Evolutionary conservation across 2,329 filamentous ascomycete species (phyloP).

Genomic region (Incumbomyces delicatus): DNA sequence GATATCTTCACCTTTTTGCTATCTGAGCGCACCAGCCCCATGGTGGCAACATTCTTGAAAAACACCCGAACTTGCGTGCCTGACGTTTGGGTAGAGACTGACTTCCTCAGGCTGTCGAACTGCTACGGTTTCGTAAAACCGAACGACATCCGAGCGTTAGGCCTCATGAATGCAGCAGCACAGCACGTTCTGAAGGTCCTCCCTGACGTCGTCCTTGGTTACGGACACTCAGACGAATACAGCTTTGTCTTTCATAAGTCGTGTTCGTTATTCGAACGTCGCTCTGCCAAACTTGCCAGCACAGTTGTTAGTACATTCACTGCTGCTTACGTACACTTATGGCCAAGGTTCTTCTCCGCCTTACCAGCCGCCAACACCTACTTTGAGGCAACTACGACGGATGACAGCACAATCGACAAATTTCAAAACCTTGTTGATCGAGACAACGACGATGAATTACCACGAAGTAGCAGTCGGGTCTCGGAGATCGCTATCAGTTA

Average conservation of each 20-base stretch:
- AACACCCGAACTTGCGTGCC: too few relatives aligned
- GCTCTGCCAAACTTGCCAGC: conserved; percentile 79
- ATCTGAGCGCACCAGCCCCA: too few relatives aligned
- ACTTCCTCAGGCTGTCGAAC: conserved; percentile 58
- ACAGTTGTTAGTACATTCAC: conserved; percentile 92
- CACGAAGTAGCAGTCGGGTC: not conserved
- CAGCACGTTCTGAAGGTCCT: conserved; percentile 71
- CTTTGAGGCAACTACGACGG: not conserved
- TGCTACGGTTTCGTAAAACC: conserved; percentile 84
- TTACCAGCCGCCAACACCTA: not conserved
- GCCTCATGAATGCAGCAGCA: conserved; percentile 94
- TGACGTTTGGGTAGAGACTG: not conserved
- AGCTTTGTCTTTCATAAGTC: conserved; percentile 85
- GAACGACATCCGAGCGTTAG: conserved; percentile 75
- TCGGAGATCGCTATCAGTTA: not conserved
- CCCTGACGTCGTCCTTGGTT: conserved; percentile 76
- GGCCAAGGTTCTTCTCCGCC: conserved; percentile 65
- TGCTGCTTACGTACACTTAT: conserved; percentile 75
- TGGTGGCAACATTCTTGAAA: too few relatives aligned
- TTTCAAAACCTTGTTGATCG: too few relatives aligned
- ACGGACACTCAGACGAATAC: conserved; percentile 92
- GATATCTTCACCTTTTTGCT: too few relatives aligned
- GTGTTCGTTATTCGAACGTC: conserved; percentile 72
- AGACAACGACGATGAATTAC: not conserved
- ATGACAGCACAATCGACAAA: not conserved